Evolutionary conservation across 1,284 basidiomycete species (phyloP).

Genomic region (Pseudomicrostroma phylloplanum): DNA sequence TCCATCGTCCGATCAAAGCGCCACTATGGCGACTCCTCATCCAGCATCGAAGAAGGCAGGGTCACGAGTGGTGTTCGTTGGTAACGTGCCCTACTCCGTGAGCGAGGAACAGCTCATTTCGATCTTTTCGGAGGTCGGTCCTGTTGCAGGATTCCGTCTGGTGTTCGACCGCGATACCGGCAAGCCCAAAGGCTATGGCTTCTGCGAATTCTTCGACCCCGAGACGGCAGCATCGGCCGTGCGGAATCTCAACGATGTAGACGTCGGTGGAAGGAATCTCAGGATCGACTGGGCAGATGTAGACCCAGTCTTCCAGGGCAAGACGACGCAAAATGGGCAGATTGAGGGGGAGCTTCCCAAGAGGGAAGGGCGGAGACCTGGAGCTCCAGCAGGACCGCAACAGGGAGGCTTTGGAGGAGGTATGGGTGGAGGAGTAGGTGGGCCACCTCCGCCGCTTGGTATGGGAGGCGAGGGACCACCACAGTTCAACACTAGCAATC

Average conservation of each 20-base stretch:
- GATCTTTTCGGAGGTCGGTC: constrained; percentile 47
- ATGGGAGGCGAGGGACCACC: constrained; percentile 21
- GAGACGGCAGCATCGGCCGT: constrained; percentile 81
- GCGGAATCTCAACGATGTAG: constrained; percentile 71
- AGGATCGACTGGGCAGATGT: constrained; percentile 67
- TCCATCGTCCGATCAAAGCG: no score
- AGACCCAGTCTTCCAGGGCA: constrained; percentile 44
- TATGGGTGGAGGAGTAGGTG: constrained; percentile 16
- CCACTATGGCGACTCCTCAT: no score
- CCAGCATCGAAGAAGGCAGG: background rate
- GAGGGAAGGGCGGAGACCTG: constrained; percentile 23
- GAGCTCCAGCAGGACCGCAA: constrained; percentile 14
- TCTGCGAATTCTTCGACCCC: constrained; percentile 90
- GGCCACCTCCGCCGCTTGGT: constrained; percentile 7
- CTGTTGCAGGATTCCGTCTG: constrained; percentile 39
- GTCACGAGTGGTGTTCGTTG: constrained; percentile 31
- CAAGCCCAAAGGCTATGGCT: constrained; percentile 92
- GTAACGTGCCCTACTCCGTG: constrained; percentile 50
- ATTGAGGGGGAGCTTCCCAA: constrained; percentile 32
- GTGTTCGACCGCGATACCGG: constrained; percentile 94
- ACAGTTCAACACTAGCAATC: constrained; percentile 45
- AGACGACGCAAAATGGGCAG: constrained; percentile 38
- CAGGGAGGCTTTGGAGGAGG: constrained; percentile 13
- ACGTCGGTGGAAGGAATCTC: constrained; percentile 73
- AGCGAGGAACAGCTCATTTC: constrained; percentile 48